Percentiles rank a stretch among this genome's conserved stretches.
Evolutionary conservation across 2,329 filamentous ascomycete genomes (phyloP).

Genomic region (Diaporthe australafricana): DNA sequence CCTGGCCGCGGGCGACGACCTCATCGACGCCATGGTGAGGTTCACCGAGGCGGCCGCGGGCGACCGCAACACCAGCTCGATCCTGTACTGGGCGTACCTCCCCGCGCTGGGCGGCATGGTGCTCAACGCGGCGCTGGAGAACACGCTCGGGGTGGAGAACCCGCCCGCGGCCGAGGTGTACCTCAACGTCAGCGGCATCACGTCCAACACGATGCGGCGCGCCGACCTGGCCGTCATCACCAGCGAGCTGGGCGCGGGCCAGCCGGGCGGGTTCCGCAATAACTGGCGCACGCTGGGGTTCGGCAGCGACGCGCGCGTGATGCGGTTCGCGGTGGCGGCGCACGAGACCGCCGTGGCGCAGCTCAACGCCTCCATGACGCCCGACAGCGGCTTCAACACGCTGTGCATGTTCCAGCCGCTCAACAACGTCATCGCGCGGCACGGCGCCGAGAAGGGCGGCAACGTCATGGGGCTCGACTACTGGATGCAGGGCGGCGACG

Average conservation of each 20-base stretch:
- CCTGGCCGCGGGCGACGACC: constrained; percentile 3
- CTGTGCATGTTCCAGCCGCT: constrained; percentile 50
- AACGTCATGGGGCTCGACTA: constrained; percentile 50
- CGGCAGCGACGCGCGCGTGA: constrained; percentile 12
- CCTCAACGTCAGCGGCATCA: constrained; percentile 47
- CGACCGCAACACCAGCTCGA: constrained; percentile 37
- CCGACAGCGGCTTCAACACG: constrained; percentile 44
- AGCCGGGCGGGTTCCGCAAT: constrained; percentile 37
- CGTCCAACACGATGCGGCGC: constrained; percentile 40
- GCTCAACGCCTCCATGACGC: constrained; percentile 39
- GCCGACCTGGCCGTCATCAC: constrained; percentile 44
- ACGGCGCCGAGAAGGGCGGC: constrained; percentile 46
- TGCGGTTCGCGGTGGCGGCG: constrained; percentile 11
- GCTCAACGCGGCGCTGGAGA: constrained; percentile 48
- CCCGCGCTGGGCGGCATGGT: constrained; percentile 46
- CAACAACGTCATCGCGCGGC: constrained; percentile 45
- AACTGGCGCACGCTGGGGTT: constrained; percentile 15
- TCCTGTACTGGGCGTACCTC: constrained; percentile 48
- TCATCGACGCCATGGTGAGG: constrained; percentile 31
- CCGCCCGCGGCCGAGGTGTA: constrained; percentile 50
- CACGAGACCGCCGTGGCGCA: constrained; percentile 41
- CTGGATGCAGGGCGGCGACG: constrained; percentile 43
- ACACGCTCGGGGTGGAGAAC: constrained; percentile 44
- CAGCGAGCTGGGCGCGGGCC: constrained; percentile 44
- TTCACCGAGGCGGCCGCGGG: constrained; percentile 31